phyloP scores from a whole-genome alignment of 2,329 filamentous ascomycete species.

The Neofusicoccum laricinum region DNA sequence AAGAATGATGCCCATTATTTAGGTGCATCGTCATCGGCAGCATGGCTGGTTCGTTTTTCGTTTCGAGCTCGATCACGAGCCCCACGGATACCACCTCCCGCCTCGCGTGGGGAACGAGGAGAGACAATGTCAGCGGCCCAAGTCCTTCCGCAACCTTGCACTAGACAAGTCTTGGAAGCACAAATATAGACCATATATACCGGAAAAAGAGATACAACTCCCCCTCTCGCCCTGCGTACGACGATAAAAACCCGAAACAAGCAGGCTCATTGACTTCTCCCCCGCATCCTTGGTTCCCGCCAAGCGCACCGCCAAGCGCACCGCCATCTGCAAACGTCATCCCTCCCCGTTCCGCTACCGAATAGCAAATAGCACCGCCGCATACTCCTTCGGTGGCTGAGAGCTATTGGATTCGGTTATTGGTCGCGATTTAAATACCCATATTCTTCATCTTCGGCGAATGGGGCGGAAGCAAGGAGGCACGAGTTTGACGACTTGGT shows the following conservation, averaged over 20 bases:
- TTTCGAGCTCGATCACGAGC: neutral
- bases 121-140: neutral
- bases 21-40: neutral
- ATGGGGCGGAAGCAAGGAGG: neutral
- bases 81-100: neutral
- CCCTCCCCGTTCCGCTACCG: neutral
- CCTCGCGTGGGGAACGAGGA: slow-evolving; percentile 1
- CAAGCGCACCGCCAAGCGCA: neutral
- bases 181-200: neutral
- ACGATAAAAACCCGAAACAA: neutral
- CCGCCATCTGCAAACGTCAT: neutral
- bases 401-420: neutral
- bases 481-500: neutral
- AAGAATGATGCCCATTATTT: neutral
- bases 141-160: neutral
- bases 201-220: neutral
- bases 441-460: neutral
- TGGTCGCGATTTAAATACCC: neutral
- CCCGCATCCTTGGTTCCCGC: neutral
- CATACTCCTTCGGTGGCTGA: neutral
- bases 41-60: neutral
- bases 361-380: neutral
- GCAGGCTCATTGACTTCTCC: neutral
- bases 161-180: neutral
- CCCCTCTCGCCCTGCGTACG: neutral